A percentile compares a stretch with the other conserved stretches of the same genome.
Conservation (phyloP, 1,284 basidiomycete species). For the Heterobasidion irregulare region DNA sequence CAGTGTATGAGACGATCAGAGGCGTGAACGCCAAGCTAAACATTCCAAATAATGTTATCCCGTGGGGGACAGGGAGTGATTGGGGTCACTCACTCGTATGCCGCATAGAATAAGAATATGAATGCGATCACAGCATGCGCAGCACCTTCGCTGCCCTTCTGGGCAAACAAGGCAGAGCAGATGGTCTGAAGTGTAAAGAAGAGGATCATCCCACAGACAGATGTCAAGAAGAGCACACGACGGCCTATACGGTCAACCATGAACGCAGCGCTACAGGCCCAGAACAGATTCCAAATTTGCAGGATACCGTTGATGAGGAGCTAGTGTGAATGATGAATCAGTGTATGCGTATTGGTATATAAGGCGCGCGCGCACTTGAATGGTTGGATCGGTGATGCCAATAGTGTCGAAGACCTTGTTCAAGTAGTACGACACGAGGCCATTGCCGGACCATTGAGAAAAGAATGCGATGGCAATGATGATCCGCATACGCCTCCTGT, state of each 20-base stretch:
- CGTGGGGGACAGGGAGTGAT: neutral
- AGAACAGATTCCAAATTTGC: slow-evolving; percentile 66
- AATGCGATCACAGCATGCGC: slow-evolving; percentile 68
- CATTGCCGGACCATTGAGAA: slow-evolving; percentile 72
- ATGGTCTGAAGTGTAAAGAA: slow-evolving; percentile 69
- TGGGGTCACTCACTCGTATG: slow-evolving; percentile 47
- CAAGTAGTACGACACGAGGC: slow-evolving; percentile 72
- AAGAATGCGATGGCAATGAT: slow-evolving; percentile 66
- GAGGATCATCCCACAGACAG: slow-evolving; percentile 57
- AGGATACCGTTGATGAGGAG: slow-evolving; percentile 39
- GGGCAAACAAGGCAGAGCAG: slow-evolving; percentile 56
- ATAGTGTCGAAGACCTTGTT: slow-evolving; percentile 63
- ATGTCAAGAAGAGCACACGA: slow-evolving; percentile 58
- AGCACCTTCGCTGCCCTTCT: slow-evolving; percentile 30
- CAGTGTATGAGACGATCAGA: slow-evolving; percentile 66
- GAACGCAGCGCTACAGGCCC: slow-evolving; percentile 51
- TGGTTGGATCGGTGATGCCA: slow-evolving; percentile 55
- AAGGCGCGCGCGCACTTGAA: slow-evolving; percentile 23
- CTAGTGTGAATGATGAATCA: slow-evolving; percentile 2
- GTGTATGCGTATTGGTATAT: neutral
- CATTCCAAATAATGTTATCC: slow-evolving; percentile 2
- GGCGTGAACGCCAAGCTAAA: slow-evolving; percentile 62
- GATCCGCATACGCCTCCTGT: slow-evolving; percentile 60
- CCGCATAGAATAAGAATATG: slow-evolving; percentile 69
- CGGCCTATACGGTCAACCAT: slow-evolving; percentile 55